Evolutionary conservation across 2,329 filamentous ascomycete genomes (phyloP).

Genomic region (Hypoxylon sp.): DNA sequence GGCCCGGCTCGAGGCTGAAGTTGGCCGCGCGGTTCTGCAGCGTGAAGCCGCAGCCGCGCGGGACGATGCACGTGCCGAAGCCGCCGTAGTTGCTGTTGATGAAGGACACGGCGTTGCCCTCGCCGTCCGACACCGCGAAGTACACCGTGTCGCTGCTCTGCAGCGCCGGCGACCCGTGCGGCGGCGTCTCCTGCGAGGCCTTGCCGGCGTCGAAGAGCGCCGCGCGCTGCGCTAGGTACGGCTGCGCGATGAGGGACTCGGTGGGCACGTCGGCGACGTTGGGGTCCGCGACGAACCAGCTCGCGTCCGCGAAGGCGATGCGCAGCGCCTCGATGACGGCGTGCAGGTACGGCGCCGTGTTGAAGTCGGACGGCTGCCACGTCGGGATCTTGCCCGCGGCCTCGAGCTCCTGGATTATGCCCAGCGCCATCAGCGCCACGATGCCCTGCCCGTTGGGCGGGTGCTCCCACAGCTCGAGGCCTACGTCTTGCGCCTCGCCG

Average conservation of each 20-base stretch:
- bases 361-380: constrained; percentile 80
- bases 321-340: constrained; percentile 88
- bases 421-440: constrained; percentile 92
- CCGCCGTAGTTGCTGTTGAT: constrained; percentile 96
- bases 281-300: constrained; percentile 92
- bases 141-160: constrained; percentile 94
- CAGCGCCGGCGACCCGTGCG: constrained; percentile 81
- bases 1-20: constrained; percentile 77
- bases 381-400: constrained; percentile 77
- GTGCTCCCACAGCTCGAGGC: constrained; percentile 93
- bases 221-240: constrained; percentile 80
- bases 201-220: constrained; percentile 68
- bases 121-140: constrained; percentile 83
- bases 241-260: constrained; percentile 74
- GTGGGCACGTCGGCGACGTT: constrained; percentile 77
- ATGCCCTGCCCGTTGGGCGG: constrained; percentile 97
- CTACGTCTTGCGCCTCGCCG: constrained; percentile 58
- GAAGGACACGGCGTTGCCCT: constrained; percentile 93
- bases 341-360: constrained; percentile 84
- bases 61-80: constrained; percentile 89
- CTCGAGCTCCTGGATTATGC: constrained; percentile 90
- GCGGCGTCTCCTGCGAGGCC: constrained; percentile 71
- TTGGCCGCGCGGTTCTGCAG: constrained; percentile 93
- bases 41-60: constrained; percentile 87
- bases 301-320: constrained; percentile 89